Conservation (phyloP, 176 grass and related monocot species). For the Oryza nivara region DNA sequence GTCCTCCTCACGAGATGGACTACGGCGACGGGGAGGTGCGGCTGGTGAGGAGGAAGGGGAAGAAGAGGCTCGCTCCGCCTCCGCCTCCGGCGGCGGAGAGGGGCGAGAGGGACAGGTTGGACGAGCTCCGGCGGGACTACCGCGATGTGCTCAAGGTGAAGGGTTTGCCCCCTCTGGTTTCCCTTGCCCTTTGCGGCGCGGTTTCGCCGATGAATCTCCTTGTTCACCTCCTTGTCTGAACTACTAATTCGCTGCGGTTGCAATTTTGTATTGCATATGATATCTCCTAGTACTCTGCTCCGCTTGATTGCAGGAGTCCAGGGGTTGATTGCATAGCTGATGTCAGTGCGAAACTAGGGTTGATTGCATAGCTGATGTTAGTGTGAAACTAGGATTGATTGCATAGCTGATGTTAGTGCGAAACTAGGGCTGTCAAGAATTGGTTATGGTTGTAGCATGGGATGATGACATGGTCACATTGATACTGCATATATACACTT, state of each 20-base stretch:
- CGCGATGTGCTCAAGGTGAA: conserved; percentile 55
- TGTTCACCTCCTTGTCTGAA: too few relatives aligned
- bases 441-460: conserved; percentile 8
- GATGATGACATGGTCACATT: not conserved
- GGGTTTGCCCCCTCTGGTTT: not conserved
- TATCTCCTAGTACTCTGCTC: not conserved
- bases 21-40: conserved; percentile 11
- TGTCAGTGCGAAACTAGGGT: not conserved
- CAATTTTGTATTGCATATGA: too few relatives aligned
- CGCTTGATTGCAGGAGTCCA: conserved; percentile 10
- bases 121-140: conserved; percentile 51
- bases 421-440: not conserved
- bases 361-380: not conserved
- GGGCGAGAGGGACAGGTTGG: conserved; percentile 35
- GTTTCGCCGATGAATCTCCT: too few relatives aligned
- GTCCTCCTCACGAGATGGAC: conserved; percentile 28
- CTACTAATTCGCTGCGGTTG: not conserved
- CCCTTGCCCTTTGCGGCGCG: not conserved
- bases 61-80: conserved; percentile 17
- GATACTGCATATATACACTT: not conserved
- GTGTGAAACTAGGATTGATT: not conserved
- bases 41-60: conserved; percentile 53
- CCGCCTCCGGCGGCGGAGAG: too few relatives aligned
- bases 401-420: not conserved
- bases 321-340: not conserved